These are phyloP conservation scores for Trapa incisa DNA, from an alignment of 345 rosid species.

Conservation along the genomic window DNA sequence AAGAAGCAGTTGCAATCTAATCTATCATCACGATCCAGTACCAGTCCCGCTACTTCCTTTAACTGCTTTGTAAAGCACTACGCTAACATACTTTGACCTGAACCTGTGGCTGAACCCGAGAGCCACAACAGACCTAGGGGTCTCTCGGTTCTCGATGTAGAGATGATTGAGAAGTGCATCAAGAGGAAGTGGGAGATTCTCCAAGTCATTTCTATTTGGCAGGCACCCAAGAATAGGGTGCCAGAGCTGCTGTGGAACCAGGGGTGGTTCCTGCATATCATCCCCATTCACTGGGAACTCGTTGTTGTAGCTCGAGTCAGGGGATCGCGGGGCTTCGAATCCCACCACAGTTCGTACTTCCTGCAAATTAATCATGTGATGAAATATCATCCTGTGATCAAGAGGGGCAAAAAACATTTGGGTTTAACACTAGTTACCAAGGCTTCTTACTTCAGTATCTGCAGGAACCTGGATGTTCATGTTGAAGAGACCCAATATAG, in stretches of 20 bases:
- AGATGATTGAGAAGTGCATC: constrained; percentile 73
- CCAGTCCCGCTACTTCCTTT: constrained; percentile 41
- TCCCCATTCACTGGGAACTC: constrained; percentile 48
- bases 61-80: constrained; percentile 87
- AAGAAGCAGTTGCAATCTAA: background rate
- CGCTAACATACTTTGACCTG: constrained; percentile 74
- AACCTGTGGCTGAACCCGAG: constrained; percentile 93
- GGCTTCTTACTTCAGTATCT: background rate
- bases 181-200: constrained; percentile 44
- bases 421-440: background rate
- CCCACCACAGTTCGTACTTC: constrained; percentile 73
- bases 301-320: constrained; percentile 85
- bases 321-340: constrained; percentile 81
- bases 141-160: constrained; percentile 74
- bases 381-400: background rate
- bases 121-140: constrained; percentile 81
- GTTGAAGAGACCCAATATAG: background rate
- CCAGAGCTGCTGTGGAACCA: constrained; percentile 67
- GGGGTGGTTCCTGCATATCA: constrained; percentile 83
- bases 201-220: constrained; percentile 30
- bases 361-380: constrained; percentile 23
- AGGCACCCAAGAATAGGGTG: constrained; percentile 47
- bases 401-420: background rate
- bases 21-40: constrained; percentile 23
- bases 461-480: background rate